phyloP scores from a whole-genome alignment of 2,329 filamentous ascomycete genomes.

The Talaromyces funiculosus region DNA sequence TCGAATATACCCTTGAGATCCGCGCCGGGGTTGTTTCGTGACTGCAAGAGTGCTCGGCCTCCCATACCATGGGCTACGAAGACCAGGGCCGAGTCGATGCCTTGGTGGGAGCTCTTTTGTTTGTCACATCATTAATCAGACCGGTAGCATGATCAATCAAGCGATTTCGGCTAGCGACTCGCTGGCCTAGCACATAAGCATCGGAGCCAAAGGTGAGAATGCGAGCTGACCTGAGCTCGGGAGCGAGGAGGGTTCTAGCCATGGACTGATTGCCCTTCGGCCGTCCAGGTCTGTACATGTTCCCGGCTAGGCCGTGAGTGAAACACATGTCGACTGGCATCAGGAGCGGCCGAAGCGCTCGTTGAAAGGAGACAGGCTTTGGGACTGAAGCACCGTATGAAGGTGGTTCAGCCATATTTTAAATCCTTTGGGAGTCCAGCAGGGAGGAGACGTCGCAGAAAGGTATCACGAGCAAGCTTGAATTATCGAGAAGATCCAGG shows the following conservation, averaged over 20 bases:
- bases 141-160: neutral
- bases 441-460: no score
- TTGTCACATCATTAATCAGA: neutral
- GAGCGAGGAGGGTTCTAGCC: constrained; percentile 17
- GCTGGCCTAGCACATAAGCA: constrained; percentile 13
- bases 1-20: constrained; percentile 28
- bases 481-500: no score
- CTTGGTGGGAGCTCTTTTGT: neutral
- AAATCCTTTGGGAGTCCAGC: no score
- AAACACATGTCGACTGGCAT: neutral
- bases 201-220: constrained; percentile 17
- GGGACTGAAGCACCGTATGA: no score
- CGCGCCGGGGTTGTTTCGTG: constrained; percentile 25
- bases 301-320: neutral
- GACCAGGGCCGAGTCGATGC: constrained; percentile 25
- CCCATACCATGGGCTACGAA: constrained; percentile 28
- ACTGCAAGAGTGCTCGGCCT: constrained; percentile 29
- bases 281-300: constrained; percentile 10
- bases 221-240: constrained; percentile 8
- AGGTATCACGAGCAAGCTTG: no score
- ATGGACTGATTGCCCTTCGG: constrained; percentile 6
- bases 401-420: no score
- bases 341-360: no score
- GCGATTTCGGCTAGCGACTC: neutral
- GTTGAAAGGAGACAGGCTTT: no score